These are phyloP conservation scores for Ganoderma sinense DNA, from an alignment of 1,284 basidiomycete genomes.

Conservation along the genomic window DNA sequence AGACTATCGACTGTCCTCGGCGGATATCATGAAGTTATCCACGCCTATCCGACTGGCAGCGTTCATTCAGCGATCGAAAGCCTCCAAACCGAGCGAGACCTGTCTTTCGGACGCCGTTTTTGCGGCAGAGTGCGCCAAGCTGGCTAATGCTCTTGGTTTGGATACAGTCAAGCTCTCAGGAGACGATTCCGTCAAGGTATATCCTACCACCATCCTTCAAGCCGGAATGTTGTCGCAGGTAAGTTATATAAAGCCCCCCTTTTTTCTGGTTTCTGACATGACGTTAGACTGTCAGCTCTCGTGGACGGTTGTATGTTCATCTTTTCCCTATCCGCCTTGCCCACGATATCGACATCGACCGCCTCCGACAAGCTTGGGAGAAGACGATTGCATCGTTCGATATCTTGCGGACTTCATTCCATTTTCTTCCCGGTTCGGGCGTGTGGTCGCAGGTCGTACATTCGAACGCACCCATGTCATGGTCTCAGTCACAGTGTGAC, in stretches of 20 bases:
- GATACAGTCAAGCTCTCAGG: slow-evolving; percentile 37
- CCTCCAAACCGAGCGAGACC: slow-evolving; percentile 19
- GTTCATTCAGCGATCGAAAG: slow-evolving; percentile 12
- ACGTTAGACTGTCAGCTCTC: slow-evolving; percentile 51
- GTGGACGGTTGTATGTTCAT: slow-evolving; percentile 55
- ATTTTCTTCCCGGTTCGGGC: slow-evolving; percentile 48
- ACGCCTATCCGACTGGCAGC: slow-evolving; percentile 32
- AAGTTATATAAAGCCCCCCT: slow-evolving; percentile 13
- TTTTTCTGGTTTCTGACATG: not conserved
- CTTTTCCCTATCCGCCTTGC: slow-evolving; percentile 50
- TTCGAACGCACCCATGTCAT: slow-evolving; percentile 43
- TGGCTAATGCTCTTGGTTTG: slow-evolving; percentile 28
- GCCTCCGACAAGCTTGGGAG: slow-evolving; percentile 47
- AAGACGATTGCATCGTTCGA: slow-evolving; percentile 41
- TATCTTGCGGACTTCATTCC: slow-evolving; percentile 57
- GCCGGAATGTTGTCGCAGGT: slow-evolving; percentile 61
- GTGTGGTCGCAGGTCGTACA: slow-evolving; percentile 55
- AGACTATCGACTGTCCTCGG: slow-evolving; percentile 42
- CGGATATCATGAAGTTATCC: slow-evolving; percentile 44
- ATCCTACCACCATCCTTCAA: slow-evolving; percentile 53
- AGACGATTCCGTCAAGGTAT: slow-evolving; percentile 45
- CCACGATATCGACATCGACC: slow-evolving; percentile 37
- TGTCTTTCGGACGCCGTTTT: slow-evolving; percentile 29
- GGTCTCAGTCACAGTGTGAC: slow-evolving; percentile 39
- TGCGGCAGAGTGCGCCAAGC: slow-evolving; percentile 26